Base-by-base conservation (phyloP, 2,329 filamentous ascomycete species). In the Fragosphaeria purpurea region DNA sequence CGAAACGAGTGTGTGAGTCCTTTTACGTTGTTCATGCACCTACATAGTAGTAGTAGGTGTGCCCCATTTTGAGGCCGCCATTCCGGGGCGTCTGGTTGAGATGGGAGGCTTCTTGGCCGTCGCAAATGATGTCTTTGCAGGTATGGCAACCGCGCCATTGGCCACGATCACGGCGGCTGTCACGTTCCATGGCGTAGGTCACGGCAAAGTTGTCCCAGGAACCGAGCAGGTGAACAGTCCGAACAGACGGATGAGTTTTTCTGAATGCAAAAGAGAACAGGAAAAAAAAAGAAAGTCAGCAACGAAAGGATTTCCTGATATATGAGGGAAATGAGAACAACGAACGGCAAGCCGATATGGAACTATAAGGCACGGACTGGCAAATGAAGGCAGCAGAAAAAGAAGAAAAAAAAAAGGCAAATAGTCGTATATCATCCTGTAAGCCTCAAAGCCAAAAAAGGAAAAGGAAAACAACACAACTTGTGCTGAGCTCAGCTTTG, bases 31-130 rank as follows among this genome's bases (percentile, higher is more conserved):
- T 48, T 50, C 57, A 59, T 50, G 45, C 43, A 75, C 86, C 69
- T 72, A 94, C 88, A 69, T 93, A 96, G 73, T 95, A 97, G 77
- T 91, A 96, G 68, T 96, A 96, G 12, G 85, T 93, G 53, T 85
- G 82, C 43, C 90, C 90, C 86, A 95, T 95, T 67, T 85, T 93
- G 56, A 96, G 75, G 48, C 86, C 90, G 52, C 89, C 89, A 58
- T 79, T 79, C 59, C 88, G 79, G 59, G 79, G 80, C 37, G 73
- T 69, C 66, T 67, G 47, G 70, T 73, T 41, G 39, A 34, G 30
- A 13, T 37, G 22, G 58, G 72, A 66, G 46, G 72, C 65, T 53
- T 82, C 64, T 53, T 83, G 75, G 51, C 88, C 87, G 67, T 94
- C 88, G 60, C 83, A 88, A 59, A 88, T 82, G 62, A 94, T 93